Evolutionary conservation across 805 yeast species (phyloP).

Genomic region (Teunomyces atbi): DNA sequence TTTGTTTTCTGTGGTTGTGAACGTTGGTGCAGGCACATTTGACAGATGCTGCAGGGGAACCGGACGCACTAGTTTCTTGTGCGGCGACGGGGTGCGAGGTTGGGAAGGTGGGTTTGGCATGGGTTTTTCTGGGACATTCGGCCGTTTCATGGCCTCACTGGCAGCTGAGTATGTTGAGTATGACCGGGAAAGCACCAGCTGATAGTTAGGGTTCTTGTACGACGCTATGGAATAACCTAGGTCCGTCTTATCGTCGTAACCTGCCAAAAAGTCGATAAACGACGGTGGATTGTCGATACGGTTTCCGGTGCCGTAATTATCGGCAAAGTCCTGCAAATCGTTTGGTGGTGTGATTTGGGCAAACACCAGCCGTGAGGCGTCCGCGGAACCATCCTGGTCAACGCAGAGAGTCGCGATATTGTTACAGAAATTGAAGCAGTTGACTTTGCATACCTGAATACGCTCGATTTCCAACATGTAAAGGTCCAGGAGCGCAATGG

Average conservation of each 20-base stretch:
- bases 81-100: constrained; percentile 11
- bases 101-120: neutral
- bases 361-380: constrained; percentile 60
- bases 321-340: constrained; percentile 57
- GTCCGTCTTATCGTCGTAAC: constrained; percentile 22
- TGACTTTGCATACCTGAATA: constrained; percentile 64
- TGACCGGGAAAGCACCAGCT: constrained; percentile 25
- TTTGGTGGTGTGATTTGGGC: constrained; percentile 64
- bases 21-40: neutral
- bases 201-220: constrained; percentile 34
- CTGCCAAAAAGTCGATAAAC: constrained; percentile 57
- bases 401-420: constrained; percentile 74
- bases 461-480: constrained; percentile 73
- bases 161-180: constrained; percentile 28
- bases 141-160: constrained; percentile 7
- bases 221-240: constrained; percentile 22
- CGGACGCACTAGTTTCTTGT: constrained; percentile 9
- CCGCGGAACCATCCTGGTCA: constrained; percentile 74
- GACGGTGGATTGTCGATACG: constrained; percentile 56
- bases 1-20: neutral
- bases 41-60: neutral
- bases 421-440: constrained; percentile 77
- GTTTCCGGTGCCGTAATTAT: constrained; percentile 62
- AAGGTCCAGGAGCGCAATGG: constrained; percentile 54
- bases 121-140: constrained; percentile 6